Conservation (phyloP, 2,329 filamentous ascomycete species). For the Alternaria arborescens region DNA sequence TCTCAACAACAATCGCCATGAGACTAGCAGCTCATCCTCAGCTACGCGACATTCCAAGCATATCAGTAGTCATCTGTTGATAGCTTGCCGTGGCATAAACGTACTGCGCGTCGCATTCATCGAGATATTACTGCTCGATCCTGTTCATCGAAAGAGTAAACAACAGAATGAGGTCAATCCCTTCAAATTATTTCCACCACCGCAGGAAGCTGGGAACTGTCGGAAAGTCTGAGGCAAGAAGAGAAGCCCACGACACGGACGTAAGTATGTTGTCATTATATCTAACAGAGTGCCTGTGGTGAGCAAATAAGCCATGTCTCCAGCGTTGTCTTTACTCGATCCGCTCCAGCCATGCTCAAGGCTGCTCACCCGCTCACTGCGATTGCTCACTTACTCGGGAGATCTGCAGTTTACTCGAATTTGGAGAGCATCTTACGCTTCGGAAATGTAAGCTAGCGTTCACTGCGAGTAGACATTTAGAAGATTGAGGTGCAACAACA, state of each 20-base stretch:
- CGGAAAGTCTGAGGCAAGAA: background rate
- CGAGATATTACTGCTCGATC: background rate
- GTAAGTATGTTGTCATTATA: background rate
- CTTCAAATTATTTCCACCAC: background rate
- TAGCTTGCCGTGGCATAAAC: background rate
- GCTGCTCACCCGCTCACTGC: too few species aligned
- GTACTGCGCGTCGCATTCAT: background rate
- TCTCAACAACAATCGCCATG: background rate
- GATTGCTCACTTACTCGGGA: too few species aligned
- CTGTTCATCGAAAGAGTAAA: background rate
- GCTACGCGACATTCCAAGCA: background rate
- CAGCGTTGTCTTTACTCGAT: too few species aligned
- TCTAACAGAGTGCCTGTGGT: background rate
- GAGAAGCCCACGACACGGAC: background rate
- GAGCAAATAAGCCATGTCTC: background rate
- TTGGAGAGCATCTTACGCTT: background rate
- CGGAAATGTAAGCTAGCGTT: background rate
- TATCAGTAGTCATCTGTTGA: background rate
- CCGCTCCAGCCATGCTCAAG: too few species aligned
- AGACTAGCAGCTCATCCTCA: background rate
- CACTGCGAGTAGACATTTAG: background rate
- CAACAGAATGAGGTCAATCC: background rate
- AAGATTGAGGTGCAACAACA: background rate
- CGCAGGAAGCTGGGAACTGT: background rate
- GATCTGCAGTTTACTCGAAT: background rate